phyloP scores from a whole-genome alignment of 2,329 filamentous ascomycete species.

The Exophiala aquamarina region DNA sequence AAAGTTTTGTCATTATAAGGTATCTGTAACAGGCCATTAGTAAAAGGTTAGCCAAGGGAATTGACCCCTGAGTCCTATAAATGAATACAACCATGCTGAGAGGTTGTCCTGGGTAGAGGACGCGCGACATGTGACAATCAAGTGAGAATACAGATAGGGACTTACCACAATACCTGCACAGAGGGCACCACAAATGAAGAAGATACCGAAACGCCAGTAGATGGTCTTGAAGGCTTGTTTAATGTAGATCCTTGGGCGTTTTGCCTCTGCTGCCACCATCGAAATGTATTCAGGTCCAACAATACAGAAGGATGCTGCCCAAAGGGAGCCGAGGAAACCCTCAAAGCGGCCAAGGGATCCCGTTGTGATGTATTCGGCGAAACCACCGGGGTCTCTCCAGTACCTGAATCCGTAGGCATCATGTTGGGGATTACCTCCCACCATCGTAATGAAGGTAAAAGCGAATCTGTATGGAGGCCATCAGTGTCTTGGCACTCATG shows the following conservation, averaged over 20 bases:
- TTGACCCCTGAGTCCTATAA: no score
- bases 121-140: no score
- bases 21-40: background rate
- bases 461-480: slow-evolving; percentile 50
- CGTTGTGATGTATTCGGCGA: slow-evolving; percentile 61
- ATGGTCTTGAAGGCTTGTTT: slow-evolving; percentile 71
- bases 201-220: slow-evolving; percentile 71
- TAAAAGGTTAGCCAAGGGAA: no score
- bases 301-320: slow-evolving; percentile 66
- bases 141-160: no score
- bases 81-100: no score
- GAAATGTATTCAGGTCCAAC: slow-evolving; percentile 65
- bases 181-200: slow-evolving; percentile 70
- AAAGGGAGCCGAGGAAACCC: slow-evolving; percentile 64
- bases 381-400: slow-evolving; percentile 61
- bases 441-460: slow-evolving; percentile 77
- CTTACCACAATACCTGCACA: slow-evolving; percentile 65
- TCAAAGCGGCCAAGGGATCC: slow-evolving; percentile 59
- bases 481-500: no score
- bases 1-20: slow-evolving; percentile 51
- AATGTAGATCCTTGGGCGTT: slow-evolving; percentile 67
- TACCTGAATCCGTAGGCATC: slow-evolving; percentile 71
- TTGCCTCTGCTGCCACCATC: slow-evolving; percentile 63
- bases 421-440: slow-evolving; percentile 71
- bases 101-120: no score